These are phyloP conservation scores for Naganishia sp. DNA, from an alignment of 1,284 basidiomycete species.

Conservation along the genomic window DNA sequence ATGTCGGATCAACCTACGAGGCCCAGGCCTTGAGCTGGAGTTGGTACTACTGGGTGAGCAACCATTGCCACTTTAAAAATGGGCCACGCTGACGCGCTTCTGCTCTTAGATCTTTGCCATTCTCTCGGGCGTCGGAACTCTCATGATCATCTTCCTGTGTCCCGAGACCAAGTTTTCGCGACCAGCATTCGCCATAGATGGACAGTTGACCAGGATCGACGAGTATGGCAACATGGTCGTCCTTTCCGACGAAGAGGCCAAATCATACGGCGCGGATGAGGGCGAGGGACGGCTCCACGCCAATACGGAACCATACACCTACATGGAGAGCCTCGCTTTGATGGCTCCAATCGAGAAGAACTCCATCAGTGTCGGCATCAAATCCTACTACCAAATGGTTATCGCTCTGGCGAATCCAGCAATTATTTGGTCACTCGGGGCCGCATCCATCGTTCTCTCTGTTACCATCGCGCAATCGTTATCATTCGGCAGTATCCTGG, in stretches of 20 bases:
- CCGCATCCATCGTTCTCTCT: slow-evolving; percentile 20
- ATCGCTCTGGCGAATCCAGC: slow-evolving; percentile 27
- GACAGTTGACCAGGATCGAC: slow-evolving; percentile 18
- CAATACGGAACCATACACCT: slow-evolving; percentile 6
- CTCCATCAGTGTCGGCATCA: neutral
- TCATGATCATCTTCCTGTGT: slow-evolving; percentile 20
- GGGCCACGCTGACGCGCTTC: neutral
- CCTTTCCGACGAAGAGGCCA: slow-evolving; percentile 24
- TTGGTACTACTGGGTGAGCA: slow-evolving; percentile 28
- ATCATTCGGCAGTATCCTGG: slow-evolving; percentile 20
- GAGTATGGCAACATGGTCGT: slow-evolving; percentile 30
- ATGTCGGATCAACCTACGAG: slow-evolving; percentile 19
- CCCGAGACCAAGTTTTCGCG: slow-evolving; percentile 24
- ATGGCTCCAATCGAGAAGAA: neutral
- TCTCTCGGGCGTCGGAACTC: slow-evolving; percentile 8
- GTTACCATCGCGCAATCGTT: slow-evolving; percentile 26
- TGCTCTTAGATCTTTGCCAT: slow-evolving; percentile 20
- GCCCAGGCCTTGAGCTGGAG: slow-evolving; percentile 14
- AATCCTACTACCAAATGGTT: slow-evolving; percentile 15
- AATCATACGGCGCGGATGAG: neutral
- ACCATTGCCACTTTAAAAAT: neutral
- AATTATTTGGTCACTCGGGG: slow-evolving; percentile 28
- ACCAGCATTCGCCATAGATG: slow-evolving; percentile 25
- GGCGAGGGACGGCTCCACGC: neutral
- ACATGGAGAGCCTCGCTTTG: slow-evolving; percentile 2